Evolutionary conservation across 805 yeast species (phyloP), one percentile per base, ranked within the genome.

Genomic region (Cyberlindnera americana): DNA sequence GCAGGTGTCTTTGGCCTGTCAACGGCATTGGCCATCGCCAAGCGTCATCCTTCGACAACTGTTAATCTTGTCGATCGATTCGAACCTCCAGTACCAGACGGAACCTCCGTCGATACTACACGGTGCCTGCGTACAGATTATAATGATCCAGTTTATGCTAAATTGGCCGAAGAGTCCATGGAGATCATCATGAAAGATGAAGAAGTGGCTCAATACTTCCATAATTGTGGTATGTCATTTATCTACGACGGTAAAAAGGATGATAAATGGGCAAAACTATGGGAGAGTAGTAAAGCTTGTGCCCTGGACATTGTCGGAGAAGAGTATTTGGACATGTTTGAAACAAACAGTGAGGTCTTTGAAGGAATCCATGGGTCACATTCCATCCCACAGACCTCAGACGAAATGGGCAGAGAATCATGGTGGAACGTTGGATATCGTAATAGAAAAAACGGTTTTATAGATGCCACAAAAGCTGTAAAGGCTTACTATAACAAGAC

Each of bases 1-100:
- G 63, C 72, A 11, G 78, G 78, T 15, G 73, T 65, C 9, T 71
- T 69, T 58, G 77, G 77, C 1, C 54, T 71, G 6, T 70, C 76
- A 24, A 61, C 68, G 4, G 76, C 77, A 2, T 28, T 47, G 18
- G 46, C 51, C 17, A 28, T 47, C 11, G 46, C 42, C 7, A 21
- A 45, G 11, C 36, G 41, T n/a, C 21, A 45, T 16, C 50, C 50
- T 2, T n/a, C 25, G 1, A 31, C 41, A 1, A 37, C 34, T 6
- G 39, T 45, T 14, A 33, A 40, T 10, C 38, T 48, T 14, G 25
- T 48, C 24, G 52, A 48, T 30, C 25, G 48, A 14, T 43, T 40
- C 25, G 52, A 46, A 29, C 52, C 49, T 5, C 52, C 49, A 23
- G 50, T 46, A 5, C 26, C 38, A 3, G 50, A 48, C 30, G 46